Conservation (phyloP, 257 asterid genomes). For the Solanum okadae region DNA sequence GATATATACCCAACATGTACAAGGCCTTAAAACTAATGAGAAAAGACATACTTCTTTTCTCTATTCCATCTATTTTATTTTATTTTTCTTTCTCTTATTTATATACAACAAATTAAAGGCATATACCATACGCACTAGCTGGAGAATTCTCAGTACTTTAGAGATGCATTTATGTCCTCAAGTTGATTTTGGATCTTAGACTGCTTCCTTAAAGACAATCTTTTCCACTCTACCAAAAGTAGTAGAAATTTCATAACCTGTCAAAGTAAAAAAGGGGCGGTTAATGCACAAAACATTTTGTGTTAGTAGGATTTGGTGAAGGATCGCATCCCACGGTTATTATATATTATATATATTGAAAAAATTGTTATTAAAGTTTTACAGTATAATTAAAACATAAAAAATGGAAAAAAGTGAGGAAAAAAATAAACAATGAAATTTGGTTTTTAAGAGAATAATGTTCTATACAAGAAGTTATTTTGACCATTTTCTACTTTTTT, state of each 20-base stretch:
- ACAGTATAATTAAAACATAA: background rate
- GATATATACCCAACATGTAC: constrained; percentile 6
- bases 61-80: background rate
- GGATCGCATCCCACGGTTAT: background rate
- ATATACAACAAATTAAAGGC: background rate
- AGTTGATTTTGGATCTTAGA: constrained; percentile 27
- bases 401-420: background rate
- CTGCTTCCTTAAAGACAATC: constrained; percentile 20
- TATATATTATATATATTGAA: too few species aligned
- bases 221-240: constrained; percentile 58
- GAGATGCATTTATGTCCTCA: constrained; percentile 28
- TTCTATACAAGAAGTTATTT: background rate
- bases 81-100: background rate
- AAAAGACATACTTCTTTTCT: background rate
- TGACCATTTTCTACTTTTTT: background rate
- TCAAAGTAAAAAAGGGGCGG: background rate
- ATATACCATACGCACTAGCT: background rate
- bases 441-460: background rate
- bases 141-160: constrained; percentile 9
- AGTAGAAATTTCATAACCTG: constrained; percentile 69
- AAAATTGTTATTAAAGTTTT: background rate
- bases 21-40: constrained; percentile 1
- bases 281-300: background rate
- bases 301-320: background rate
- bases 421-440: background rate